Evolutionary conservation across 1,284 basidiomycete species (phyloP).

Genomic region (Marasmius oreades): DNA sequence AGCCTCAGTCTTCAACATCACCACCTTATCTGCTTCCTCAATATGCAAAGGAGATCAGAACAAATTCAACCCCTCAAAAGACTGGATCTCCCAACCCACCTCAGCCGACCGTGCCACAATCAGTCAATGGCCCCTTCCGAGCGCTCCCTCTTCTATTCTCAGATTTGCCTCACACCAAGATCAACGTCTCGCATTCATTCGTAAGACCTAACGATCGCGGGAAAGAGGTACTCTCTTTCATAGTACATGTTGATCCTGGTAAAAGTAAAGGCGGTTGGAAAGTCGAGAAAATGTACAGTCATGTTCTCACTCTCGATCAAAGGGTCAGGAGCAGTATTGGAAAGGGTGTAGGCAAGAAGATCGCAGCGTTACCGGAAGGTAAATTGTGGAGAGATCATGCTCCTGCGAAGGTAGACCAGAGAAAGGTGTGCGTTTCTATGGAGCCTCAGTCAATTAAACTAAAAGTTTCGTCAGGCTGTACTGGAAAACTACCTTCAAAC

Average conservation of each 20-base stretch:
- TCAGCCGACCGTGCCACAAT: background rate
- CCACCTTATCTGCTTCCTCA: slow-evolving; percentile 3
- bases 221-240: slow-evolving; percentile 84
- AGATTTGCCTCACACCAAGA: slow-evolving; percentile 64
- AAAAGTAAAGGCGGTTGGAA: slow-evolving; percentile 77
- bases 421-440: slow-evolving; percentile 67
- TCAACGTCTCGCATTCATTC: slow-evolving; percentile 68
- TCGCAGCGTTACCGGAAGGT: slow-evolving; percentile 84
- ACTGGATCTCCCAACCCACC: slow-evolving; percentile 1
- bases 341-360: slow-evolving; percentile 71
- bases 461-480: slow-evolving; percentile 48
- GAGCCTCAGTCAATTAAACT: slow-evolving; percentile 11
- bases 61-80: slow-evolving; percentile 6
- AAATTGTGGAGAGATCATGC: slow-evolving; percentile 96
- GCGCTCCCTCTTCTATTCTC: slow-evolving; percentile 65
- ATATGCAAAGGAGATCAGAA: background rate
- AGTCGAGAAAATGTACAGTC: slow-evolving; percentile 91
- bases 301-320: slow-evolving; percentile 83
- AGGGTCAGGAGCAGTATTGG: slow-evolving; percentile 62
- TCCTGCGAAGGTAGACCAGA: slow-evolving; percentile 92
- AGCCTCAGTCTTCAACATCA: slow-evolving; percentile 32
- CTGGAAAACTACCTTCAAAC: slow-evolving; percentile 87
- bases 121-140: slow-evolving; percentile 45
- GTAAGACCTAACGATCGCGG: slow-evolving; percentile 83
- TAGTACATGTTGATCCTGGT: slow-evolving; percentile 65